These are phyloP conservation scores for Moelleriella libera DNA, from an alignment of 2,329 filamentous ascomycete genomes.

Conservation along the genomic window DNA sequence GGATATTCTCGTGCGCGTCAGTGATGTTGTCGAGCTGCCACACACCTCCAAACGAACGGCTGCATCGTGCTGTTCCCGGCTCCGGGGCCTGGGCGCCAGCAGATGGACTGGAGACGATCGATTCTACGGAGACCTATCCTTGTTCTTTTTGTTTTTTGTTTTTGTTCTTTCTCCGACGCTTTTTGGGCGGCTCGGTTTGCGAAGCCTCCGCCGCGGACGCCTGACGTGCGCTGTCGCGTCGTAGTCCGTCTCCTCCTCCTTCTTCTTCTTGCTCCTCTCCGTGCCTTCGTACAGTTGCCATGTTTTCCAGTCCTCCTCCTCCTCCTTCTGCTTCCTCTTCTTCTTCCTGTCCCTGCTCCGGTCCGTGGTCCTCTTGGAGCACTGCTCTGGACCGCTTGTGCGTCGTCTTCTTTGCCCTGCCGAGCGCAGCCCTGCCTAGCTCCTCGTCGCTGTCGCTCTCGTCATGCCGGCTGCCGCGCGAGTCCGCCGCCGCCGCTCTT, in stretches of 20 bases:
- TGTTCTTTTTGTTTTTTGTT: too few species aligned
- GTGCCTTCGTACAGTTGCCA: not conserved
- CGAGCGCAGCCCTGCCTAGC: slow-evolving; percentile 21
- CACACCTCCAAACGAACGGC: too few species aligned
- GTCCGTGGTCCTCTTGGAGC: not conserved
- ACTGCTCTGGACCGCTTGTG: too few species aligned
- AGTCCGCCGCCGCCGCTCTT: not conserved
- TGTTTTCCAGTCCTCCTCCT: not conserved
- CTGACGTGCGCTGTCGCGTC: not conserved
- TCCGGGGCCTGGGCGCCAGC: too few species aligned
- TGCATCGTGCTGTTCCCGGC: too few species aligned
- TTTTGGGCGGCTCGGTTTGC: too few species aligned
- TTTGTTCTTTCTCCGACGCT: too few species aligned
- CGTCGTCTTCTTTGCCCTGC: slow-evolving; percentile 20
- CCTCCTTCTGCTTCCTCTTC: slow-evolving; percentile 8
- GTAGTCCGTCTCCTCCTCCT: slow-evolving; percentile 1
- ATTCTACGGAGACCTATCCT: too few species aligned
- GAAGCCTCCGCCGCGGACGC: too few species aligned
- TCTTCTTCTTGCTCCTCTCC: slow-evolving; percentile 8
- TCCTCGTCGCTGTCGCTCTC: slow-evolving; percentile 19
- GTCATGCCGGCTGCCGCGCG: not conserved
- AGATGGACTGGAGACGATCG: too few species aligned
- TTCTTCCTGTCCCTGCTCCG: not conserved
- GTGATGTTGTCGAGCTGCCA: too few species aligned
- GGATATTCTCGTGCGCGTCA: too few species aligned